Evolutionary conservation across 139 green algal species (phyloP).

Genomic region (Auxenochlorella pyrenoidosa): DNA sequence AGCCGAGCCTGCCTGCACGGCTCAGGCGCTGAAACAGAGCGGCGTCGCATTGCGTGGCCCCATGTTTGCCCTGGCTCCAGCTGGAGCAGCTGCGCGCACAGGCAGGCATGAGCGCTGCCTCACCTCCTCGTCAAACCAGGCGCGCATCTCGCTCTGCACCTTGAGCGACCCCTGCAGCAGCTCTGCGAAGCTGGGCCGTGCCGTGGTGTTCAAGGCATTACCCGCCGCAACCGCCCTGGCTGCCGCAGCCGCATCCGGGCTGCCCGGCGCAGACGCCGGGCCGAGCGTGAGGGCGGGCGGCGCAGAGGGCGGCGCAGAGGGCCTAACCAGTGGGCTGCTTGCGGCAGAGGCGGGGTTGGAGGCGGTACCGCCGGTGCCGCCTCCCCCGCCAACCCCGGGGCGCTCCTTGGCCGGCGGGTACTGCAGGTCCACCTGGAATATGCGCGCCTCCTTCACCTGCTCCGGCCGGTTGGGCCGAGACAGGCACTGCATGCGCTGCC

Average conservation of each 20-base stretch:
- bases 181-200: constrained; percentile 60
- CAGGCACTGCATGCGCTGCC: constrained; percentile 60
- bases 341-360: not conserved
- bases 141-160: constrained; percentile 66
- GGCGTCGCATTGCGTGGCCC: no score
- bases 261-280: not conserved
- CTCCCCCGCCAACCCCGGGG: not conserved
- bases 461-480: constrained; percentile 17
- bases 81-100: not conserved
- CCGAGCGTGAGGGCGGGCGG: no score
- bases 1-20: no score
- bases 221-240: not conserved
- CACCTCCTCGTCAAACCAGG: constrained; percentile 85
- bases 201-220: not conserved
- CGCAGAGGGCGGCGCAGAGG: no score
- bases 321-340: no score
- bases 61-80: no score
- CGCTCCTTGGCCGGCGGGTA: constrained; percentile 64
- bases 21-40: no score
- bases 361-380: not conserved
- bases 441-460: constrained; percentile 33
- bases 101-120: not conserved
- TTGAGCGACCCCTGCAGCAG: constrained; percentile 72
- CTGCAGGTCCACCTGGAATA: constrained; percentile 74
- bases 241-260: not conserved